Evolutionary conservation across 805 yeast genomes (phyloP).

Genomic region (Debaryomyces hansenii): DNA sequence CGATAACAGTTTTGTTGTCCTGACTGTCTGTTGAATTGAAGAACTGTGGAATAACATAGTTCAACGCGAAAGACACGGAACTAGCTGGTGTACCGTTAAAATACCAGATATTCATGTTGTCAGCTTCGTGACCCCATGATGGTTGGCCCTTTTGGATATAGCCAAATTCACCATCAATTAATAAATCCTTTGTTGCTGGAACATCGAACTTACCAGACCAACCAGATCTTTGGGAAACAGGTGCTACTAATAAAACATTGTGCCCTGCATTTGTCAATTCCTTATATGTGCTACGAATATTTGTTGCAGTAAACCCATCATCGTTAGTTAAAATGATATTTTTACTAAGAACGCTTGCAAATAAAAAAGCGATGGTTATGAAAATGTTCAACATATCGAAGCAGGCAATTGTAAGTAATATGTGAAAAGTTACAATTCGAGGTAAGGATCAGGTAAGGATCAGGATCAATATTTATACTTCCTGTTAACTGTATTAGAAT

Average conservation of each 20-base stretch:
- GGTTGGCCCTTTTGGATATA: constrained; percentile 51
- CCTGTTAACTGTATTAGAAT: no score
- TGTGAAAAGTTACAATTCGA: no score
- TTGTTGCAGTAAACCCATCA: constrained; percentile 58
- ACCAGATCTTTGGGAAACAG: constrained; percentile 52
- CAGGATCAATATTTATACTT: no score
- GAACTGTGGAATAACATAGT: constrained; percentile 46
- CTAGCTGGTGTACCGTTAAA: constrained; percentile 59
- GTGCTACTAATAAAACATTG: constrained; percentile 51
- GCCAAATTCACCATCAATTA: constrained; percentile 46
- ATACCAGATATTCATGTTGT: constrained; percentile 45
- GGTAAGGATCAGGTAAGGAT: no score
- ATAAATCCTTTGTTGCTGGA: constrained; percentile 34
- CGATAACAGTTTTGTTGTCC: constrained; percentile 30
- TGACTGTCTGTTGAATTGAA: constrained; percentile 24
- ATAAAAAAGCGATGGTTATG: background rate
- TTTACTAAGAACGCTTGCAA: constrained; percentile 7
- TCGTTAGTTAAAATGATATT: constrained; percentile 45
- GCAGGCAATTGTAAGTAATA: no score
- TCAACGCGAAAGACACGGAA: constrained; percentile 48
- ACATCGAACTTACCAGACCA: constrained; percentile 54
- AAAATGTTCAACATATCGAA: background rate
- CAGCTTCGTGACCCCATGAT: constrained; percentile 53
- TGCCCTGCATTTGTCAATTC: constrained; percentile 49
- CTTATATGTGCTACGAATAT: constrained; percentile 55